These are phyloP conservation scores for Coemansia sp. DNA, from an alignment of 192 early-diverging fungal genomes.

Conservation along the genomic window DNA sequence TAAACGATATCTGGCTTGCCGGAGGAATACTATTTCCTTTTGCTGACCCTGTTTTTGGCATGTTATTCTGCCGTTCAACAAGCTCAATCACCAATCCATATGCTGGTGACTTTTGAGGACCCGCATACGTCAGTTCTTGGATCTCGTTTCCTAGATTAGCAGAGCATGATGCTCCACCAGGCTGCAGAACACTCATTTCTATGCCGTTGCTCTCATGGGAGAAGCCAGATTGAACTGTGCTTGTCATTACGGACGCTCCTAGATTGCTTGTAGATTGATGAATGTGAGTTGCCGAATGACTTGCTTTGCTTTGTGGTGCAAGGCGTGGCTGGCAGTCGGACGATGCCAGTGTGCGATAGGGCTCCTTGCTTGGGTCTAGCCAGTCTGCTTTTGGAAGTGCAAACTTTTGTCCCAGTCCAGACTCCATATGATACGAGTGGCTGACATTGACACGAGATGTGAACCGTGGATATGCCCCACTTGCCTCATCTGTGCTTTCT, in stretches of 20 bases:
- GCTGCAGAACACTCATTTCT: conserved; percentile 24
- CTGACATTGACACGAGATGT: conserved; percentile 31
- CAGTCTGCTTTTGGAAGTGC: conserved; percentile 39
- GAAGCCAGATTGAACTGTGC: neutral
- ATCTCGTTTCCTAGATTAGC: conserved; percentile 27
- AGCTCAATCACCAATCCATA: conserved; percentile 49
- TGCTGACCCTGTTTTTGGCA: neutral
- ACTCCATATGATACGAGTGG: conserved; percentile 28
- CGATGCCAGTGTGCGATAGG: conserved; percentile 38
- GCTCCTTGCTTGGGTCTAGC: conserved; percentile 42
- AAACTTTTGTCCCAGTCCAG: conserved; percentile 37
- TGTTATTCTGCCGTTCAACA: conserved; percentile 21
- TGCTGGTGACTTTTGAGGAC: conserved; percentile 31
- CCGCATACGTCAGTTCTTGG: conserved; percentile 22
- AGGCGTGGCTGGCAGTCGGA: conserved; percentile 51
- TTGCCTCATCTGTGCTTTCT: conserved; percentile 11
- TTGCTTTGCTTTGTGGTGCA: neutral
- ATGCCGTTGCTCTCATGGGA: conserved; percentile 5
- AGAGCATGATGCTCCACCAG: neutral
- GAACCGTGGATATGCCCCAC: conserved; percentile 25
- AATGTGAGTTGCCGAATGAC: neutral
- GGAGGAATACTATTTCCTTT: neutral
- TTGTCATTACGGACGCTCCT: neutral
- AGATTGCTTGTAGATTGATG: neutral
- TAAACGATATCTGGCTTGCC: conserved; percentile 44